Conservation (phyloP, 2,329 filamentous ascomycete genomes). For the Fusarium lateritium region DNA sequence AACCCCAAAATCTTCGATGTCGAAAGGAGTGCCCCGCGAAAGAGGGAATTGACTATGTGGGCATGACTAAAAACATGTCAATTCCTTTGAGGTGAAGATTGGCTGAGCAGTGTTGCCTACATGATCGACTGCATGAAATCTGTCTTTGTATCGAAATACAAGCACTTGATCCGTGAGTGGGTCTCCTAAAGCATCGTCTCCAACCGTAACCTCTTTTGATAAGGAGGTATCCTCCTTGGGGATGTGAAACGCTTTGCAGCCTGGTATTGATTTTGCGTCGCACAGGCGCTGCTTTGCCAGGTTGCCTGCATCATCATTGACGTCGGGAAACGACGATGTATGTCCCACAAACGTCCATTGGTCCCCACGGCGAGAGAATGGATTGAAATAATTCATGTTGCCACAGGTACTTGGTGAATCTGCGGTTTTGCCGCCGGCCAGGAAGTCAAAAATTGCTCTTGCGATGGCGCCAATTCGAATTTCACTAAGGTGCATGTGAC, state of each 20-base stretch:
- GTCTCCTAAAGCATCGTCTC: slow-evolving; percentile 53
- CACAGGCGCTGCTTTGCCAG: slow-evolving; percentile 59
- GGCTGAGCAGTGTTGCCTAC: slow-evolving; percentile 60
- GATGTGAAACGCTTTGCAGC: slow-evolving; percentile 73
- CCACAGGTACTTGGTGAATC: not conserved
- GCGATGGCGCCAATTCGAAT: not conserved
- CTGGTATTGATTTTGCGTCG: slow-evolving; percentile 57
- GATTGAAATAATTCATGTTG: slow-evolving; percentile 47
- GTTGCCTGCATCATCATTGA: slow-evolving; percentile 58
- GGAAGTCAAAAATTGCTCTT: slow-evolving; percentile 8
- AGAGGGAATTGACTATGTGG: slow-evolving; percentile 78
- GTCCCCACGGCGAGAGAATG: slow-evolving; percentile 26
- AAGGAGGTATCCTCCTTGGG: slow-evolving; percentile 57
- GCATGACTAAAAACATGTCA: slow-evolving; percentile 65
- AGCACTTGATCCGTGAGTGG: slow-evolving; percentile 73
- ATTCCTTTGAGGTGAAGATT: not conserved
- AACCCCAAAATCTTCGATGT: slow-evolving; percentile 81
- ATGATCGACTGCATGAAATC: slow-evolving; percentile 78
- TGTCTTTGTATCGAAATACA: slow-evolving; percentile 74
- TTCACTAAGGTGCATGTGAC: not conserved
- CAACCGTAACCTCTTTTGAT: slow-evolving; percentile 55
- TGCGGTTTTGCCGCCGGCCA: not conserved
- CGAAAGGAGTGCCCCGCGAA: slow-evolving; percentile 73
- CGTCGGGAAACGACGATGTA: slow-evolving; percentile 68
- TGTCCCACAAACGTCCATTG: slow-evolving; percentile 70